Percentiles rank a stretch among this genome's conserved stretches.
Conservation (phyloP, 257 asterid genomes). For the Petrea volubilis region DNA sequence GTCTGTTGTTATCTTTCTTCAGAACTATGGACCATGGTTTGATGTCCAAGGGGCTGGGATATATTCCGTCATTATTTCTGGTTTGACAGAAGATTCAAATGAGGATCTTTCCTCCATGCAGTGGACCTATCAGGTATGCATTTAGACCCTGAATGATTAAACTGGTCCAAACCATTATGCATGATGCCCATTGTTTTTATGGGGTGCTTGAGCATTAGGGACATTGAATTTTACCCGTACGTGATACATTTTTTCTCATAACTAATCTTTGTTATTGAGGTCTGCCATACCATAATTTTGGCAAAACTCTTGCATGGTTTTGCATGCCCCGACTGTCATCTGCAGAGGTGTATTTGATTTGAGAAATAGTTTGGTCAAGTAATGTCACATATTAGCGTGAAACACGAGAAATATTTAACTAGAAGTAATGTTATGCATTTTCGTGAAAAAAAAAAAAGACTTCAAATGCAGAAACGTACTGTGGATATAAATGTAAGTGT, state of each 20-base stretch:
- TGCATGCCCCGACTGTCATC: neutral
- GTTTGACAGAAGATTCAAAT: slow-evolving; percentile 33
- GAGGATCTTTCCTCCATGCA: slow-evolving; percentile 54
- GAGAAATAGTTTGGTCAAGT: neutral
- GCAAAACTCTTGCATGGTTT: neutral
- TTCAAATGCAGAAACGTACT: neutral
- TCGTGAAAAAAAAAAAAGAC: neutral
- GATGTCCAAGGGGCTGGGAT: slow-evolving; percentile 70
- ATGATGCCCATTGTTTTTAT: neutral
- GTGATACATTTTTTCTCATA: neutral
- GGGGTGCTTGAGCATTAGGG: neutral
- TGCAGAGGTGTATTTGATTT: neutral
- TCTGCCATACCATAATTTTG: neutral
- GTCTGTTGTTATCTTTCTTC: slow-evolving; percentile 15
- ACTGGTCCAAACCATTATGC: neutral
- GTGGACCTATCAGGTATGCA: slow-evolving; percentile 74
- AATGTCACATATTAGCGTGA: neutral
- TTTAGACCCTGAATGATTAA: slow-evolving; percentile 6
- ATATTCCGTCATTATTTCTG: slow-evolving; percentile 50
- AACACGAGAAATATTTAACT: neutral
- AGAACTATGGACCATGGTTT: slow-evolving; percentile 89
- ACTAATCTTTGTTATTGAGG: neutral
- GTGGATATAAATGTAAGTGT: neutral
- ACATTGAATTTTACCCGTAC: neutral
- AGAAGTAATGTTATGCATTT: no score